These are phyloP conservation scores for Stephanocyclus meneghinianus DNA, from an alignment of 352 stramenopile genomes.

Conservation along the genomic window DNA sequence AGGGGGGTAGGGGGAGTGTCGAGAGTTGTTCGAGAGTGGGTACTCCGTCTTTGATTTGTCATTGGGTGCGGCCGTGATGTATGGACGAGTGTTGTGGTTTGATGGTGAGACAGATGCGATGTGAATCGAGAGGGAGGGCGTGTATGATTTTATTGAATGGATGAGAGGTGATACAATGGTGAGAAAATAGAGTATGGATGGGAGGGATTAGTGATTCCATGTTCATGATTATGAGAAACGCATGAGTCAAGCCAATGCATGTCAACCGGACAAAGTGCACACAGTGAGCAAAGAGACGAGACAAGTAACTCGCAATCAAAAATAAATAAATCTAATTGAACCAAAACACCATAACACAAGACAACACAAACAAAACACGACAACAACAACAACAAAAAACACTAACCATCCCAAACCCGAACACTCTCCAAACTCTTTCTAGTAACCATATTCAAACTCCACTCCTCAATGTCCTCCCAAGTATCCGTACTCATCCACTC, in stretches of 20 bases:
- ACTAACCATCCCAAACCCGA: constrained; percentile 32
- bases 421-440: constrained; percentile 65
- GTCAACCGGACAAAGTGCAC: not conserved
- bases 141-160: too few relatives aligned
- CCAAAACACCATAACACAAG: not conserved
- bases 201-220: too few relatives aligned
- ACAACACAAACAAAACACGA: constrained; percentile 1
- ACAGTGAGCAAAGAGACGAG: not conserved
- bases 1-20: constrained; percentile 48
- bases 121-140: too few relatives aligned
- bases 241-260: too few relatives aligned
- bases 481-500: constrained; percentile 54
- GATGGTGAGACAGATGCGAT: too few relatives aligned
- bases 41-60: constrained; percentile 44
- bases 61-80: too few relatives aligned
- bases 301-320: too few relatives aligned
- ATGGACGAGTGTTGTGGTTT: too few relatives aligned
- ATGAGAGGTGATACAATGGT: too few relatives aligned
- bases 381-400: not conserved
- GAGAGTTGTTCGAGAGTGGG: constrained; percentile 61
- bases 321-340: not conserved
- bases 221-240: too few relatives aligned
- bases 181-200: not conserved
- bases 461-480: constrained; percentile 69
- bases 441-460: constrained; percentile 60